Base-by-base conservation (phyloP, 2,329 filamentous ascomycete species). In the Fusarium setosum region DNA sequence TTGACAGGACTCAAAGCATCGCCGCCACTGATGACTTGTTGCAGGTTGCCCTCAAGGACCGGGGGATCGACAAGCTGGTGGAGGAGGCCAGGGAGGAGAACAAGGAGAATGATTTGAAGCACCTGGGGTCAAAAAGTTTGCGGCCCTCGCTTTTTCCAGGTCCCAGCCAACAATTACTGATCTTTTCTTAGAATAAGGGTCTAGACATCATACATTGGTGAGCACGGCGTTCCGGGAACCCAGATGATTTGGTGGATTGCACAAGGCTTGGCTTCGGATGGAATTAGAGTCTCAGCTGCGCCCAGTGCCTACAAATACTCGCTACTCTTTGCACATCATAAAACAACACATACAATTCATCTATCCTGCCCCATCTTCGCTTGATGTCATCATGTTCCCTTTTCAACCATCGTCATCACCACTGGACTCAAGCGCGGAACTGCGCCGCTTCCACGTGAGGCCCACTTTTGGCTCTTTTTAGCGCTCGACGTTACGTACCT, bases 31-130 rank as follows among this genome's bases (percentile, higher is more conserved):
- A 68, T 18, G 21, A 3, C 17, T 17, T 13, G 31, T 32, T n/a
- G 50, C 21, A 73, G 66, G 61, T 88, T 81, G 94, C 91, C 4
- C 83, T 99, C 48, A 96, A 96, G 79, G 89, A 93, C 56, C 88
- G 92, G 72, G 96, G 96, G 57, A 97, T 99, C 75, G 94, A 98
- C 78, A 92, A 91, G 72, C 92, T 98, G 84, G 83, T 99, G 11
- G 92, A 94, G 8, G 96, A 98, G 72, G 95, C 95, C 17, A 86
- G 94, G 61, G 93, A 96, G 69, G 92, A 94, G 74, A 94, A 93
- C 72, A 92, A 89, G 72, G 96, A 98, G 69, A 96, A 93, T 64
- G 95, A 98, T 75, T 82, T 88, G 11, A 77, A 78, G 35, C 73
- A 82, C 18, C 74, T 82, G 56, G 76, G 76, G n/a, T 75, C 78